phyloP scores from a whole-genome alignment of 164 flowering plant genomes.

The Nymphaea colorata region DNA sequence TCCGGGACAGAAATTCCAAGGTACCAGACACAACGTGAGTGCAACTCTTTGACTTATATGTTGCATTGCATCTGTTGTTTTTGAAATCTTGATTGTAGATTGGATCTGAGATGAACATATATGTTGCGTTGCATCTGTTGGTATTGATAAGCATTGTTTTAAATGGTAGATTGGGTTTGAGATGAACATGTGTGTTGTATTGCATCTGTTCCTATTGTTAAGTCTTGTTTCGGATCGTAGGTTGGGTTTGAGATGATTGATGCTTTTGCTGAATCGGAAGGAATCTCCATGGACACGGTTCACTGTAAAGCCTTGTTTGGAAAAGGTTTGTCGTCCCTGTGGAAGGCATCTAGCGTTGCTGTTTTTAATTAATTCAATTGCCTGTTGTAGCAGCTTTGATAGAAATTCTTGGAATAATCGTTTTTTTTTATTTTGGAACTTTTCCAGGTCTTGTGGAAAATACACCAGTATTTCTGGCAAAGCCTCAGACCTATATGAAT shows the following conservation, averaged over 20 bases:
- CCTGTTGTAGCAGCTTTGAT: neutral
- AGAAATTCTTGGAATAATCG: neutral
- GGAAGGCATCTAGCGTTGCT: neutral
- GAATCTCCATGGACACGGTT: conserved; percentile 44
- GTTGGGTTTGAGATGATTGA: conserved; percentile 91
- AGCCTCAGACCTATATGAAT: conserved; percentile 97
- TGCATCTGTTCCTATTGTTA: neutral
- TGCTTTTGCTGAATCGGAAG: conserved; percentile 60
- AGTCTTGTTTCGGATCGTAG: conserved; percentile 14
- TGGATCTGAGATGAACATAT: conserved; percentile 60
- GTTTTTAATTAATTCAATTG: neutral
- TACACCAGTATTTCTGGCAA: conserved; percentile 74
- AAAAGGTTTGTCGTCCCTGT: conserved; percentile 31
- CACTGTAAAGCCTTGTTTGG: conserved; percentile 88
- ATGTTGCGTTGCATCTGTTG: neutral
- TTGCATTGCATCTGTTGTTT: neutral
- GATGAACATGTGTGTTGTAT: conserved; percentile 49
- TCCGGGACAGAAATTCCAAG: conserved; percentile 80
- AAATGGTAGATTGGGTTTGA: conserved; percentile 64
- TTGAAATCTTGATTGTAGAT: conserved; percentile 24
- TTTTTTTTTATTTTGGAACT: neutral
- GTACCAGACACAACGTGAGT: conserved; percentile 80
- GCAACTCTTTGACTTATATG: neutral
- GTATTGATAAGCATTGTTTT: neutral
- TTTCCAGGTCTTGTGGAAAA: conserved; percentile 53